Conservation (phyloP, 164 flowering plant species). For the Magnolia kwangsiensis region DNA sequence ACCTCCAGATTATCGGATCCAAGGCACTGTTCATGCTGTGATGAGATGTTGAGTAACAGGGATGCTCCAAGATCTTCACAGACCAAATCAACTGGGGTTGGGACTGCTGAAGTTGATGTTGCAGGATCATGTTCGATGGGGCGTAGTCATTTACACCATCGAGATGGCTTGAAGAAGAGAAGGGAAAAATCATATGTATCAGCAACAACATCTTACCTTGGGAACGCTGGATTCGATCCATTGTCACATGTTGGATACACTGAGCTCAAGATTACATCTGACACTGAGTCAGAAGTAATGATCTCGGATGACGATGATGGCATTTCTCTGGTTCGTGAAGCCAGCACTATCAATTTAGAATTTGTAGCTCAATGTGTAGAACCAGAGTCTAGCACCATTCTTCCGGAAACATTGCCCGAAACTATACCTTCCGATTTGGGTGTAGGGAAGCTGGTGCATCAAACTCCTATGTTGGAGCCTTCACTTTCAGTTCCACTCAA, state of each 20-base stretch:
- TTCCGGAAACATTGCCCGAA: conserved; percentile 6
- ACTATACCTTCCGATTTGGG: conserved; percentile 10
- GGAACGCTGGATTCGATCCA: conserved; percentile 28
- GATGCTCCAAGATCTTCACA: conserved; percentile 29
- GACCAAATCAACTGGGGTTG: conserved; percentile 19
- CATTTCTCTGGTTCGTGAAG: conserved; percentile 14
- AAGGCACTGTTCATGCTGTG: conserved; percentile 55
- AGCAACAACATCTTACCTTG: conserved; percentile 10
- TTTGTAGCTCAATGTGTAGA: conserved; percentile 10
- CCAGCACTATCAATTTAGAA: conserved; percentile 14
- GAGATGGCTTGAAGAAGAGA: conserved; percentile 40
- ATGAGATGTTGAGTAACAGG: conserved; percentile 36
- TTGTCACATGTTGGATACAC: conserved; percentile 58
- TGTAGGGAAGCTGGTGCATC: conserved; percentile 17
- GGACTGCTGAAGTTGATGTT: conserved; percentile 33
- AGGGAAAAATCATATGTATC: conserved; percentile 33
- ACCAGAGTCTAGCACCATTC: conserved; percentile 1
- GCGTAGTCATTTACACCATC: conserved; percentile 20
- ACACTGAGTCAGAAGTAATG: conserved; percentile 66
- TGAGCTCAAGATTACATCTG: conserved; percentile 57
- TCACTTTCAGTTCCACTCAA: conserved; percentile 21
- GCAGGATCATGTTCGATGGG: conserved; percentile 35
- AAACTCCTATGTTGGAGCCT: conserved; percentile 13
- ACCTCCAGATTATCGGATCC: background rate
- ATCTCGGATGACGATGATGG: conserved; percentile 57